Evolutionary conservation across 2,329 filamentous ascomycete species (phyloP), one percentile per base, ranked within the genome.

Genomic region (Phyllosticta capitalensis): DNA sequence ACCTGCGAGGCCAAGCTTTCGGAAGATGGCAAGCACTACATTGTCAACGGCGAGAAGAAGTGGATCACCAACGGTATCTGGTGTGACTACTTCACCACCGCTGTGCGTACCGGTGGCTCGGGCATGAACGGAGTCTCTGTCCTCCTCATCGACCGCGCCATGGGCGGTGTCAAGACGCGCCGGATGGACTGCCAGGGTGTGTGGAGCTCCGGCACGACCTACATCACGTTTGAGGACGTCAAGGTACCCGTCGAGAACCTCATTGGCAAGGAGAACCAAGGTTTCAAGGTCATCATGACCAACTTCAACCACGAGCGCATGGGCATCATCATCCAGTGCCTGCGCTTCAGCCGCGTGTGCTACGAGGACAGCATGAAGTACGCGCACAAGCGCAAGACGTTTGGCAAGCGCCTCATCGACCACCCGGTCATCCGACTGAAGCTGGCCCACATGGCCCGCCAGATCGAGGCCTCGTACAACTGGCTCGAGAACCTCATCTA

Each of bases 21-120:
- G 64, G 89, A 94, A 67, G 94, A 99, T 68, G 94, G 94, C 70
- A 97, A 97, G 81, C 90, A 97, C 78, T 99, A 95, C 77, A 97
- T 97, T 66, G 94, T 99, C 76, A 99, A 97, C 71, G 94, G 94
- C 59, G 92, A 96, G 84, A 97, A 99, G 88, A 99, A 99, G 79
- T 97, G 94, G 92, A 97, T 97, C 75, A 97, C 92, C 69, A 99
- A 99, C 76, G 94, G 94, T 69, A 84, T 96, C 69, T 96, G 91
- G 90, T 84, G 81, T 63, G 94, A 99, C 75, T 99, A 97, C 79
- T 97, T 97, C 80, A 97, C 94, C 59, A 95, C 90, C 14, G 94
- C 92, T 24, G 94, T 99, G 48, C 87, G 94, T 62, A 99, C 94
- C 6, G 91, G 88, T 64, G 87, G 85, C 33, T 79, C 83, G 22